A percentile compares a stretch with the other conserved stretches of the same genome.
Conservation (phyloP, 768 basidiomycete genomes). For the Collybia nuda region DNA sequence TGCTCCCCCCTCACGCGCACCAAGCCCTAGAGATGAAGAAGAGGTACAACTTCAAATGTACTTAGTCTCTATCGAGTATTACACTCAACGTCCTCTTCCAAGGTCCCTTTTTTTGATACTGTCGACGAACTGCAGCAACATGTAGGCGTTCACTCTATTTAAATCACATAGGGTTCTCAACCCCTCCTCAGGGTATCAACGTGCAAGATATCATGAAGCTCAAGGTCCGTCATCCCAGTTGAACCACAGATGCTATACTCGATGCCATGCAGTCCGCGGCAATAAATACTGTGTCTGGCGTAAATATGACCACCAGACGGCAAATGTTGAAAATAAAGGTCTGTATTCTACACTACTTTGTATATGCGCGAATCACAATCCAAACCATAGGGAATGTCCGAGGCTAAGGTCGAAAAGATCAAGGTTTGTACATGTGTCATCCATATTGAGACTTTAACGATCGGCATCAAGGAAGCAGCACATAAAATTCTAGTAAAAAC, state of each 20-base stretch:
- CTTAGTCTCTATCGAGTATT: not conserved
- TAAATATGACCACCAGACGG: constrained; percentile 88
- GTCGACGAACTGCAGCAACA: constrained; percentile 88
- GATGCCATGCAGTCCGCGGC: constrained; percentile 57
- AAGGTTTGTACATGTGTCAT: constrained; percentile 47
- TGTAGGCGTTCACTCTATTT: constrained; percentile 35
- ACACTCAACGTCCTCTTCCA: not conserved
- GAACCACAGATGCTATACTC: constrained; percentile 3
- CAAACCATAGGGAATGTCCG: constrained; percentile 78
- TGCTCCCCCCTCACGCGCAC: constrained; percentile 46
- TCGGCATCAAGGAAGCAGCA: constrained; percentile 70
- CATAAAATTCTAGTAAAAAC: constrained; percentile 73
- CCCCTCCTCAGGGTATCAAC: constrained; percentile 79
- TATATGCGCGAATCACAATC: constrained; percentile 4
- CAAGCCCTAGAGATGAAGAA: constrained; percentile 43
- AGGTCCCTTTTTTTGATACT: constrained; percentile 70
- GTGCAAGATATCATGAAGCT: constrained; percentile 94
- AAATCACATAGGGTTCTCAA: not conserved
- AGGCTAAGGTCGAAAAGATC: constrained; percentile 97
- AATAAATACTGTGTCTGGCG: constrained; percentile 83
- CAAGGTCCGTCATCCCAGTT: constrained; percentile 52
- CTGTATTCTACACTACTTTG: constrained; percentile 15
- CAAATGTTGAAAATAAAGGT: constrained; percentile 95
- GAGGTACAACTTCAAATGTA: constrained; percentile 26
- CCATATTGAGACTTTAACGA: too few species aligned